phyloP scores from a whole-genome alignment of 108 stramenopile species.

The Cyclotella distinguenda region DNA sequence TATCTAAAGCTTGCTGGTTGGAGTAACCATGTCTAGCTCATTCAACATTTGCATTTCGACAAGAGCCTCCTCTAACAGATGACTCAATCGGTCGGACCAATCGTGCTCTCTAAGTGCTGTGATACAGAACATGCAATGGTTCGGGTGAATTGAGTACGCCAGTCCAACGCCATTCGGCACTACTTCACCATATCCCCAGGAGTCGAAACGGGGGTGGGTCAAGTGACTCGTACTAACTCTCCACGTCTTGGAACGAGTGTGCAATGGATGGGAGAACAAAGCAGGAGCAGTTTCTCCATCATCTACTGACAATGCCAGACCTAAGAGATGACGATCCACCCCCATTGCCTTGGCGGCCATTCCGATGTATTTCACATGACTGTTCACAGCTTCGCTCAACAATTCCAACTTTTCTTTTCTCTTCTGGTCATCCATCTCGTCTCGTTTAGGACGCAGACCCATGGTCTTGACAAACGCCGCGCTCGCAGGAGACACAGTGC shows the following conservation, averaged over 20 bases:
- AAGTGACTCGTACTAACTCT: slow-evolving; percentile 86
- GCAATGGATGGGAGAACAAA: slow-evolving; percentile 76
- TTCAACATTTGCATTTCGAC: slow-evolving; percentile 77
- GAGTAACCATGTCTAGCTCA: slow-evolving; percentile 47
- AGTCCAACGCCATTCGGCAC: slow-evolving; percentile 88
- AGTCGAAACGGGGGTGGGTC: slow-evolving; percentile 84
- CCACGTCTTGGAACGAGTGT: slow-evolving; percentile 82
- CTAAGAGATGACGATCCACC: slow-evolving; percentile 86
- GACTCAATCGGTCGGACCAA: slow-evolving; percentile 64
- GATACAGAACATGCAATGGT: slow-evolving; percentile 74
- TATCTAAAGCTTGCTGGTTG: slow-evolving; percentile 61
- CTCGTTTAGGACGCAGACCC: slow-evolving; percentile 49
- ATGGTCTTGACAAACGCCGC: slow-evolving; percentile 59
- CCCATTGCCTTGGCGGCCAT: slow-evolving; percentile 75
- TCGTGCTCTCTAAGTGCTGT: slow-evolving; percentile 65
- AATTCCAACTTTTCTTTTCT: slow-evolving; percentile 55
- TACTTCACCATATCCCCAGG: slow-evolving; percentile 93
- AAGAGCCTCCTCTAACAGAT: slow-evolving; percentile 79
- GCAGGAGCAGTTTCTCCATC: slow-evolving; percentile 62
- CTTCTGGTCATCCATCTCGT: slow-evolving; percentile 38
- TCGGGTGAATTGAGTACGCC: slow-evolving; percentile 81
- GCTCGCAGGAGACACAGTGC: slow-evolving; percentile 61
- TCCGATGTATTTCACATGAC: slow-evolving; percentile 73
- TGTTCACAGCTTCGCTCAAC: slow-evolving; percentile 62
- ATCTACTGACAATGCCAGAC: slow-evolving; percentile 63